phyloP scores from a whole-genome alignment of 2,329 filamentous ascomycete species.

The Periglandula ipomoeae region DNA sequence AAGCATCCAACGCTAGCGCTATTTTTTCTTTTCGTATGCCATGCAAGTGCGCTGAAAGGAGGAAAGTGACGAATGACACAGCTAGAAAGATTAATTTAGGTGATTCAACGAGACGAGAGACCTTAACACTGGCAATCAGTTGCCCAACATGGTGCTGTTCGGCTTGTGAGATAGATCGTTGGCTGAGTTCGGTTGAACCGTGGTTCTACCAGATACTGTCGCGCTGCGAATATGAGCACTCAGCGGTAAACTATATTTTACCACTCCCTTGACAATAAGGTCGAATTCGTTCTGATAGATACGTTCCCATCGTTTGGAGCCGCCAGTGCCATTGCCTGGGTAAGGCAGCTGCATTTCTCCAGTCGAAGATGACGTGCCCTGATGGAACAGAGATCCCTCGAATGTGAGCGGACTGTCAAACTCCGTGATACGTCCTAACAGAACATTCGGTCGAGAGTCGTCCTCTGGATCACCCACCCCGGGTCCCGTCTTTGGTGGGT shows the following conservation, averaged over 20 bases:
- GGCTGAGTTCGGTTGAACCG: slow-evolving; percentile 54
- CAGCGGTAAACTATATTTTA: slow-evolving; percentile 68
- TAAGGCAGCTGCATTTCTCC: slow-evolving; percentile 74
- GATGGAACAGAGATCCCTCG: slow-evolving; percentile 80
- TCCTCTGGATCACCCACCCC: slow-evolving; percentile 48
- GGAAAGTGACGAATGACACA: slow-evolving; percentile 14
- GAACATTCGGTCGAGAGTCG: slow-evolving; percentile 63
- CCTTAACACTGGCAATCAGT: neutral
- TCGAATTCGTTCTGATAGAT: slow-evolving; percentile 90
- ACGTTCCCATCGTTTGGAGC: slow-evolving; percentile 78
- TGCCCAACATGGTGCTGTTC: slow-evolving; percentile 56
- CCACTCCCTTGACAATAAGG: slow-evolving; percentile 79
- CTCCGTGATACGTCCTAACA: slow-evolving; percentile 77
- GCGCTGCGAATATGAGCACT: slow-evolving; percentile 51
- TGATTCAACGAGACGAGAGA: neutral
- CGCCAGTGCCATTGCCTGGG: slow-evolving; percentile 84
- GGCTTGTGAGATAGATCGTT: slow-evolving; percentile 54
- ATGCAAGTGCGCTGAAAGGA: slow-evolving; percentile 27
- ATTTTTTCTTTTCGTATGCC: slow-evolving; percentile 20
- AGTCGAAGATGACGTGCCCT: slow-evolving; percentile 59
- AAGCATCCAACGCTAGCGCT: slow-evolving; percentile 25
- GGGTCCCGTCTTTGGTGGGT: slow-evolving; percentile 29
- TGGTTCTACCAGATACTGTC: slow-evolving; percentile 49
- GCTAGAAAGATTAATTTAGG: neutral
- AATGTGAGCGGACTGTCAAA: slow-evolving; percentile 87